phyloP scores from a whole-genome alignment of 2,329 filamentous ascomycete genomes.

The Hortaea werneckii region DNA sequence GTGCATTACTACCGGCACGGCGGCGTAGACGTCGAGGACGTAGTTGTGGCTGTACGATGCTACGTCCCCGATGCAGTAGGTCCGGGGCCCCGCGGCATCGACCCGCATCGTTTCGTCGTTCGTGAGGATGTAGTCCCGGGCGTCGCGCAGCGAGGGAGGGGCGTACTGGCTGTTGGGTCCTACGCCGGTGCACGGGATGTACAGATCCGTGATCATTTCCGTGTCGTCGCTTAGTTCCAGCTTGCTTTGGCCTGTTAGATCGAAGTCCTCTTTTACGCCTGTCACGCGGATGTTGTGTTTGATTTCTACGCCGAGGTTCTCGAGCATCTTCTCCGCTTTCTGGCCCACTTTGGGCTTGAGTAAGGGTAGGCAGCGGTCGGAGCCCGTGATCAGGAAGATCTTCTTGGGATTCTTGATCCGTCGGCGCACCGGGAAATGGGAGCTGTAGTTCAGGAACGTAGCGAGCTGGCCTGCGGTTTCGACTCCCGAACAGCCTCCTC shows the following conservation, averaged over 20 bases:
- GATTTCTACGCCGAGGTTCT: slow-evolving; percentile 22
- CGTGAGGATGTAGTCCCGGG: slow-evolving; percentile 18
- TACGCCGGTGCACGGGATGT: slow-evolving; percentile 27
- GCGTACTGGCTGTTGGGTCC: slow-evolving; percentile 25
- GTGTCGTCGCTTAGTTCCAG: background rate
- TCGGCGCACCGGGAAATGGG: slow-evolving; percentile 8
- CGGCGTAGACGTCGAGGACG: slow-evolving; percentile 26
- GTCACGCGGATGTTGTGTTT: slow-evolving; percentile 17
- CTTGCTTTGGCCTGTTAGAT: background rate
- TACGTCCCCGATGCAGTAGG: slow-evolving; percentile 29
- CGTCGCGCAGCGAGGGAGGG: slow-evolving; percentile 16
- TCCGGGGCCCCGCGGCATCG: slow-evolving; percentile 16
- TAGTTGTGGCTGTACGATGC: slow-evolving; percentile 24
- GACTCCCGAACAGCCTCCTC: slow-evolving; percentile 27
- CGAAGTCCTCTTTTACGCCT: background rate
- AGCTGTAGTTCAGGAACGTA: slow-evolving; percentile 20
- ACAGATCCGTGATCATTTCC: slow-evolving; percentile 20
- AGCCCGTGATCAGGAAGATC: slow-evolving; percentile 26
- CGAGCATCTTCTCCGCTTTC: slow-evolving; percentile 23
- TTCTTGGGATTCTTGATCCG: slow-evolving; percentile 9
- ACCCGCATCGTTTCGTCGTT: slow-evolving; percentile 21
- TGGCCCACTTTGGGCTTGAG: slow-evolving; percentile 8
- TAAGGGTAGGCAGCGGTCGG: slow-evolving; percentile 21
- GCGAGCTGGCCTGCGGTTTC: slow-evolving; percentile 30
- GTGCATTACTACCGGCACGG: slow-evolving; percentile 26